Evolutionary conservation across 2,329 filamentous ascomycete genomes (phyloP).

Genomic region (Sporothrix schenckii): DNA sequence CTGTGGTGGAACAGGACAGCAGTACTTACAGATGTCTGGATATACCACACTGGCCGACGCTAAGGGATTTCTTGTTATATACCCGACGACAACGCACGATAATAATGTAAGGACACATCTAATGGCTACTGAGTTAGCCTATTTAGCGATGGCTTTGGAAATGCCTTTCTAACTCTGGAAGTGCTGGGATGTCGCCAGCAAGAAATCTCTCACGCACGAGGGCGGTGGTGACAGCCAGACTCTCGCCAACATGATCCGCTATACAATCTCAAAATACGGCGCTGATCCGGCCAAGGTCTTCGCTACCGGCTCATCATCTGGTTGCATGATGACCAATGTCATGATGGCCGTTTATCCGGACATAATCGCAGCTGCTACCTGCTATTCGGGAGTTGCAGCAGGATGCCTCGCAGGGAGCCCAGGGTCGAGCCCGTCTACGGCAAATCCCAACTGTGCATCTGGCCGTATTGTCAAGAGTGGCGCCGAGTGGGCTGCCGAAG

Average conservation of each 20-base stretch:
- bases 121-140: neutral
- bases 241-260: constrained; percentile 58
- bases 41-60: constrained; percentile 19
- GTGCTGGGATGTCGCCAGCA: constrained; percentile 59
- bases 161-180: constrained; percentile 35
- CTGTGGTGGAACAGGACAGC: constrained; percentile 18
- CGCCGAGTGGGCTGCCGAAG: neutral
- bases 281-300: constrained; percentile 52
- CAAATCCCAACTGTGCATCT: constrained; percentile 48
- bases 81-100: constrained; percentile 41
- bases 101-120: constrained; percentile 35
- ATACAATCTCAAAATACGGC: constrained; percentile 51
- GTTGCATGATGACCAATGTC: constrained; percentile 48
- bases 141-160: no score
- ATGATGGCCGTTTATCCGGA: constrained; percentile 43
- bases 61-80: constrained; percentile 29
- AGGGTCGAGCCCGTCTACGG: constrained; percentile 36
- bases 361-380: constrained; percentile 42
- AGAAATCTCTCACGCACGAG: constrained; percentile 50
- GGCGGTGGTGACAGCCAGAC: constrained; percentile 54
- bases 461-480: constrained; percentile 44
- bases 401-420: constrained; percentile 39
- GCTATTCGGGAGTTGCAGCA: constrained; percentile 41
- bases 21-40: constrained; percentile 17
- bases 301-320: constrained; percentile 49